Base-by-base conservation (phyloP, 495 filamentous ascomycete genomes). In the Tirmania nivea region DNA sequence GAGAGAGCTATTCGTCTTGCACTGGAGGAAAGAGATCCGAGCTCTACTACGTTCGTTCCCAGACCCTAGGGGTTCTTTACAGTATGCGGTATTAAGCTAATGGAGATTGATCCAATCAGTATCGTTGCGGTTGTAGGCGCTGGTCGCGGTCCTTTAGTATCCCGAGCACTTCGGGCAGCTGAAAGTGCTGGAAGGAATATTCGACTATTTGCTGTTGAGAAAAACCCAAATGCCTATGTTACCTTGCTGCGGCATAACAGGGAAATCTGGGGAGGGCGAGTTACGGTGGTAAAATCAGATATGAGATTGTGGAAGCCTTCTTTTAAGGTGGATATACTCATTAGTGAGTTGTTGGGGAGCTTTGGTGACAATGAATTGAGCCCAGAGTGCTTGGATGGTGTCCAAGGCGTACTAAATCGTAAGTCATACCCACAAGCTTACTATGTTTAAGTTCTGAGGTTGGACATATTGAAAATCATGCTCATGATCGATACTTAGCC, bases 201-300 rank as follows among this genome's bases (percentile, higher is more conserved):
- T 52, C 79, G 84, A 48, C 69, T 93, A 17, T 94, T 85, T 80
- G 92, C 84, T 0, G 75, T 99, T 4, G 90, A 99, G 69, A 99
- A 99, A 74, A 99, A 99, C 60, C 89, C 85, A 1, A 95, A 96
- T 66, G 90, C 90, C 3, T 94, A 85, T 62, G 86, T 99, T 47
- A 76, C 94, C 53, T 75, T 99, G 14, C 78, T 93, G 50, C 73
- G 81, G 16, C 83, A 90, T 56, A 99, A 99, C 62, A 74, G 80
- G 59, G 69, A 69, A 1, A 73, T 75, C 42, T 99, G 90, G 90
- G 70, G 67, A 51, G 75, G 76, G 19, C 72, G 73, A 25, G 90
- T 92, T 4, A 84, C 74, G 0, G 74, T 99, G 8, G 82, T 95
- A 39, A 89, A 93, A 64, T 93, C 87, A 3, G 90, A 99, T 66